Base-by-base conservation (phyloP, 306 rosid genomes). In the Glycine latifolia region DNA sequence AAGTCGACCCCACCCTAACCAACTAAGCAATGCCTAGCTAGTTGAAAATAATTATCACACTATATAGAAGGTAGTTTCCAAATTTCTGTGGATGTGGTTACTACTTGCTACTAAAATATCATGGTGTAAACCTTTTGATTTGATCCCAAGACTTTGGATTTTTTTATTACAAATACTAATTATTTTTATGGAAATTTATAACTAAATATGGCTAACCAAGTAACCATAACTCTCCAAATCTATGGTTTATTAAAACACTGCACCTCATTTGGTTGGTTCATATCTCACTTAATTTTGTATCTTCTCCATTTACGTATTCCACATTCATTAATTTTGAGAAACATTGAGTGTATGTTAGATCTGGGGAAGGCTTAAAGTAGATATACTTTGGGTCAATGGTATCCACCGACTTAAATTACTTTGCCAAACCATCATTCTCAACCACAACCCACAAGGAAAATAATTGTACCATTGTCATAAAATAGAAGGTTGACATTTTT, bases 1-100 rank as follows among this genome's bases (percentile, higher is more conserved):
- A 59, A 68, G 52, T 60, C 70, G 20, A 41, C 78, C 87, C 60
- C 59, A 74, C 77, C 79, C 58, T 4, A 20, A 56, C 77, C 31
- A 48, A 52, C 47, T 60, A 41, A 48, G 54, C 55, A 47, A 48
- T 58, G 78, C 56, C 77, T 41, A 56, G 15, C 72, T 50, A 71
- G 17, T 68, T 81, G 46, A 73, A 72, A 8, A 39, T 73, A 52
- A 67, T 68, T 41, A 71, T 3, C 37, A 20, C 58, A 59, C 48
- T 47, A 10, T 26, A 14, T 59, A 16, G 44, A 11, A 71, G 61
- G 41, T 37, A 7, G 46, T 61, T 70, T 59, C n/a, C 41, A 10
- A 44, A 47, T n/a, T 47, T 73, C 2, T 65, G 55, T 43, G 16
- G 44, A 4, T 14, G 54, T 26, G 14, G 26, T 39, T 14, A 10